Base-by-base conservation (phyloP, 116 monocot genomes). In the Iris pallida region DNA sequence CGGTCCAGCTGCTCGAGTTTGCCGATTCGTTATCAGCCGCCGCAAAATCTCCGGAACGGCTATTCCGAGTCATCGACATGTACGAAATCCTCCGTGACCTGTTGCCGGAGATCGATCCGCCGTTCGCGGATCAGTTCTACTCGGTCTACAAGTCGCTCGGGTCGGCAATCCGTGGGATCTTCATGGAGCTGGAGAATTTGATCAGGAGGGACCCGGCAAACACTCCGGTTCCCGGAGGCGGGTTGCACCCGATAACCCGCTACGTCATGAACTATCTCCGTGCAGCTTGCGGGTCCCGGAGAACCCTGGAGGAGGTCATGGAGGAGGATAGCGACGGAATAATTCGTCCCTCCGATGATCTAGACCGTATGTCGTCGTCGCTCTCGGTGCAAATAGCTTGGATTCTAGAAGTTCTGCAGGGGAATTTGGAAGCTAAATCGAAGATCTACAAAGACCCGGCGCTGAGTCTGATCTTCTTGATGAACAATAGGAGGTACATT, bases 211-310 rank as follows among this genome's bases (percentile, higher is more conserved):
- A 96, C 42, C 96, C 87, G 18, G 80, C 80, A 8, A 78, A 69
- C 8, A 61, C 64, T 5, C 54, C 86, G 0, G 74, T 89, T 2
- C 92, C 80, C 3, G 88, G 84, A 45, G 91, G 88, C 52, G 87
- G 83, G 0, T 59, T 82, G 17, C 96, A 96, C 66, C 96, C 92
- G 51, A 92, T 96, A 56, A 92, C 89, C n/a, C 82, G 92, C 5
- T 96, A 92, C 64, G 92, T 96, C 9, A 79, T 89, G 81, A 92
- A 96, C 73, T 92, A 89, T 73, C 92, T 96, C 57, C 89, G 85
- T 6, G 83, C 92, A 0, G 96, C 89, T 14, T 85, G 86, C 63
- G 78, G 68, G 8, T 89, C 78, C 0, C 78, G 85, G 47, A 73
- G 75, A 56, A 85, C 92, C 0, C 69, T 96, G 12, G 96, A 92